Conservation (phyloP, 2,329 filamentous ascomycete species). For the Alternaria infectoria region DNA sequence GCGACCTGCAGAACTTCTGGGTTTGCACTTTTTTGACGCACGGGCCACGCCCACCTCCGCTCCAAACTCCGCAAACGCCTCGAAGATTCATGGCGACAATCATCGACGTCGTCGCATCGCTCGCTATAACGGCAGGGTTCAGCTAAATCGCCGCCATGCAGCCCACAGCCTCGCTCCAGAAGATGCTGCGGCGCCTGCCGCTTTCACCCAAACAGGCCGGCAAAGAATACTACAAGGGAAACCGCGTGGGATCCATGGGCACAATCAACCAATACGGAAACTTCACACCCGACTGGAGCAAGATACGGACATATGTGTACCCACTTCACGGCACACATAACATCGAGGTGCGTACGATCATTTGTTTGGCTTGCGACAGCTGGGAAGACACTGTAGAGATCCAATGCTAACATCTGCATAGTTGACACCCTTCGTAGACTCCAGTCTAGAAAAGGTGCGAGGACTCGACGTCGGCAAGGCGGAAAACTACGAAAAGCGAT, state of each 20-base stretch:
- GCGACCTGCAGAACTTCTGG: neutral
- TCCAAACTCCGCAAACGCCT: slow-evolving; percentile 22
- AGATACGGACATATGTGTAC: slow-evolving; percentile 89
- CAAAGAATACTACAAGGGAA: slow-evolving; percentile 98
- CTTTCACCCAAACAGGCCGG: slow-evolving; percentile 93
- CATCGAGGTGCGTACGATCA: slow-evolving; percentile 25
- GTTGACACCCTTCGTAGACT: slow-evolving; percentile 81
- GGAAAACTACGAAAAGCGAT: slow-evolving; percentile 31
- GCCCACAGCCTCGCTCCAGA: slow-evolving; percentile 70
- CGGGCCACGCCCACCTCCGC: slow-evolving; percentile 24
- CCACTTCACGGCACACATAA: slow-evolving; percentile 69
- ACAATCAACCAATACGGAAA: slow-evolving; percentile 81
- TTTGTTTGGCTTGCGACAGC: neutral
- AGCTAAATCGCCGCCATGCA: slow-evolving; percentile 59
- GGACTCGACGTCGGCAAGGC: slow-evolving; percentile 11
- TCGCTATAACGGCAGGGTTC: neutral
- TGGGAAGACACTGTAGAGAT: neutral
- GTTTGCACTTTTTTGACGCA: slow-evolving; percentile 22
- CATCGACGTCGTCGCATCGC: slow-evolving; percentile 4
- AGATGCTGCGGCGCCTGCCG: slow-evolving; percentile 74
- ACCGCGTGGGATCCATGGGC: slow-evolving; percentile 85
- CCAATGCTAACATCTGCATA: slow-evolving; percentile 43
- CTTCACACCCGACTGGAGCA: slow-evolving; percentile 82
- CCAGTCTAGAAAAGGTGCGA: slow-evolving; percentile 57
- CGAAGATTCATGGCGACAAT: neutral